These are phyloP conservation scores for Asterella californica DNA, from an alignment of 225 moss, liverwort and hornwort genomes.

Conservation along the genomic window DNA sequence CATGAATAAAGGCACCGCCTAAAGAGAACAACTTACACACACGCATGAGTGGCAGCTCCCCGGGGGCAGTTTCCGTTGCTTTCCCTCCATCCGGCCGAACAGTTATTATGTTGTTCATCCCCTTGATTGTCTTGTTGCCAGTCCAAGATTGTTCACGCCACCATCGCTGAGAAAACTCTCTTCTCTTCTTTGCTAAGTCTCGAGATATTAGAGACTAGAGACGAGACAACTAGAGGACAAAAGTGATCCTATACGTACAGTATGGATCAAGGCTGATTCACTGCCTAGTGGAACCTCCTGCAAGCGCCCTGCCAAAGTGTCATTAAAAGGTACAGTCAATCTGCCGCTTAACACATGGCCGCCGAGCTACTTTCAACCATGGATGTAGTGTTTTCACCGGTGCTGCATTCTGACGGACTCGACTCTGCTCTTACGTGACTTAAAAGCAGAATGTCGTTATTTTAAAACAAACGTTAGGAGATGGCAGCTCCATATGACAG, in stretches of 20 bases:
- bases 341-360: background rate
- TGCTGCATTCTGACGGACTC: too few species aligned
- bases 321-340: background rate
- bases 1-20: too few species aligned
- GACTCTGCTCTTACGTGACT: too few species aligned
- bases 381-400: too few species aligned
- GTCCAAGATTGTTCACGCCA: constrained; percentile 1
- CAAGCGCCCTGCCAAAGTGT: background rate
- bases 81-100: background rate
- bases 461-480: too few species aligned
- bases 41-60: too few species aligned
- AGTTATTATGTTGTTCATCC: constrained; percentile 18
- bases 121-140: constrained; percentile 16
- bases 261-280: constrained; percentile 2
- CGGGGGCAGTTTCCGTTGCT: background rate
- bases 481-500: too few species aligned
- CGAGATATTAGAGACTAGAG: constrained; percentile 8
- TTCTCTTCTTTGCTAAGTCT: background rate
- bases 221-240: constrained; percentile 24
- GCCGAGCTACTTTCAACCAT: too few species aligned
- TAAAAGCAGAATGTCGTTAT: too few species aligned
- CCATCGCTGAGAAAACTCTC: constrained; percentile 5
- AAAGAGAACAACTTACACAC: too few species aligned
- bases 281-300: constrained; percentile 1
- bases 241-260: constrained; percentile 11